Percentiles rank a stretch among this genome's conserved stretches.
Conservation (phyloP, 139 green algal species). For the Desmodesmus armatus region DNA sequence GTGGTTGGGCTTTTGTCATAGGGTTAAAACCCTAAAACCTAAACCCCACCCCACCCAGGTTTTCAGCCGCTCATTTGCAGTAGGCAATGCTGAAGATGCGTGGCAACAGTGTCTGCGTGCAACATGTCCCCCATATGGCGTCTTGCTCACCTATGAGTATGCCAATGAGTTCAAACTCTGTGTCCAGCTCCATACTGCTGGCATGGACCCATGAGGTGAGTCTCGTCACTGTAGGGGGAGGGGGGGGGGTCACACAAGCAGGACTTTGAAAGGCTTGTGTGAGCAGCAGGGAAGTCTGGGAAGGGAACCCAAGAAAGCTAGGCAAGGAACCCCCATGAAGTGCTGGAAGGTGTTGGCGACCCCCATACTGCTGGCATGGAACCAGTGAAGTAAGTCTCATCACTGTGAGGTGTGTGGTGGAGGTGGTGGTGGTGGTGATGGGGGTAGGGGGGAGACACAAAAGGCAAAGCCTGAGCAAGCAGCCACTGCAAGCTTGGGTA, state of each 20-base stretch:
- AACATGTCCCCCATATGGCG: not conserved
- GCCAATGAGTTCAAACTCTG: conserved; percentile 91
- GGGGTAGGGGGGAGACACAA: no score
- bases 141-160: conserved; percentile 75
- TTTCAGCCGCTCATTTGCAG: not conserved
- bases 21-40: not conserved
- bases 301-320: not conserved
- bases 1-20: not conserved
- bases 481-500: no score
- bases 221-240: conserved; percentile 44
- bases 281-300: not conserved
- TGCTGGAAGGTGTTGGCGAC: no score
- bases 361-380: no score
- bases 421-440: no score
- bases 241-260: no score
- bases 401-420: no score
- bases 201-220: conserved; percentile 66
- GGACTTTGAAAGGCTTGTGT: no score
- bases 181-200: conserved; percentile 63
- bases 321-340: no score
- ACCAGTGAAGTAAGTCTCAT: no score
- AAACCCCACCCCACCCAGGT: not conserved
- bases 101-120: not conserved
- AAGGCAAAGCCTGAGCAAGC: no score
- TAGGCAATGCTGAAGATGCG: not conserved